These are phyloP conservation scores for Caryopteris hybrid DNA, from an alignment of 305 asterid genomes.

Conservation along the genomic window DNA sequence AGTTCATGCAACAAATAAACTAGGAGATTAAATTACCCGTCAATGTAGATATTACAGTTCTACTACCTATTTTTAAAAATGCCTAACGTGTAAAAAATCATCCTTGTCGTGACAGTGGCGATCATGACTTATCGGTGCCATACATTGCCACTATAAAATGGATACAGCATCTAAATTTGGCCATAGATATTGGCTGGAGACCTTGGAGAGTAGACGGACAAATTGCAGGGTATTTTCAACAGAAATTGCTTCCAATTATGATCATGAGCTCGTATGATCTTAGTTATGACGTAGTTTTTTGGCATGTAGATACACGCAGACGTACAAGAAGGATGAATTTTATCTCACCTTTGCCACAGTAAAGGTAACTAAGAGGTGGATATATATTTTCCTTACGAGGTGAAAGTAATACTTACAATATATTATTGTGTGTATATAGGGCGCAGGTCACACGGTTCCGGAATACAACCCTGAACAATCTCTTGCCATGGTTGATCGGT, in stretches of 20 bases:
- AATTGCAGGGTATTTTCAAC: slow-evolving; percentile 28
- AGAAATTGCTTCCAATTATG: background rate
- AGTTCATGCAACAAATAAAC: too few species aligned
- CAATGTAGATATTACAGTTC: too few species aligned
- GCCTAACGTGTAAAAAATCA: too few species aligned
- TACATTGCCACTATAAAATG: slow-evolving; percentile 16
- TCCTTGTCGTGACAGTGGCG: slow-evolving; percentile 2
- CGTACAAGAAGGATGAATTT: slow-evolving; percentile 7
- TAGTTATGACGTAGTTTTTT: background rate
- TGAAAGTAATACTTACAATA: too few species aligned
- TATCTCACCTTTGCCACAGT: slow-evolving; percentile 20
- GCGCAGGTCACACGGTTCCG: slow-evolving; percentile 18
- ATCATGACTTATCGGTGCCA: slow-evolving; percentile 3
- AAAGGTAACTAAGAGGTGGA: background rate
- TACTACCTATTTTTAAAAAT: too few species aligned
- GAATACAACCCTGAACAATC: slow-evolving; percentile 1
- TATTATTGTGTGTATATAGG: background rate
- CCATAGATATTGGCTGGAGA: slow-evolving; percentile 7
- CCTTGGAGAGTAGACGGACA: slow-evolving; percentile 17
- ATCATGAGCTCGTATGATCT: too few species aligned
- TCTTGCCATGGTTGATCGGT: slow-evolving; percentile 10
- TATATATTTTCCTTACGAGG: background rate
- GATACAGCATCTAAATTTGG: slow-evolving; percentile 10
- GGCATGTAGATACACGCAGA: slow-evolving; percentile 16
- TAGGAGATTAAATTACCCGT: too few species aligned